phyloP scores from a whole-genome alignment of 2,329 filamentous ascomycete species.

The Myriosclerotinia scirpicola region DNA sequence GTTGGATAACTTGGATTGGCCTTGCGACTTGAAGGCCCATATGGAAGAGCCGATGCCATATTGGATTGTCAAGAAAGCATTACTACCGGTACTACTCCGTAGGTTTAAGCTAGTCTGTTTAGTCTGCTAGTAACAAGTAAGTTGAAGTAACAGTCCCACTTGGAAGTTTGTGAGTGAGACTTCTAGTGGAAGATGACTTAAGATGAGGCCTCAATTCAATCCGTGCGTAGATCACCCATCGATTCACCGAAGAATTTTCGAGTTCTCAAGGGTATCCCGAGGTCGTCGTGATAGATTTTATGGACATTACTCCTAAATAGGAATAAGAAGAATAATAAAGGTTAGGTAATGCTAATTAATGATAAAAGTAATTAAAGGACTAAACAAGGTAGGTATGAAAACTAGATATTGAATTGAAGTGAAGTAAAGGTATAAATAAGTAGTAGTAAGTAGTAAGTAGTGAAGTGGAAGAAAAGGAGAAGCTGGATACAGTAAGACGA shows the following conservation, averaged over 20 bases:
- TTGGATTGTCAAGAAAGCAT: conserved; percentile 21
- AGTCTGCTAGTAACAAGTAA: neutral
- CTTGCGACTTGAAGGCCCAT: conserved; percentile 28
- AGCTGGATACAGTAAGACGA: neutral
- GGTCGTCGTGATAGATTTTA: conserved; percentile 1
- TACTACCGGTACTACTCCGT: conserved; percentile 6
- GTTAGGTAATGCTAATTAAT: neutral
- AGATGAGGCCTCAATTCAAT: conserved; percentile 22
- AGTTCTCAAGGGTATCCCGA: neutral
- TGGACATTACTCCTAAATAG: neutral
- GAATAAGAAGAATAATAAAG: neutral
- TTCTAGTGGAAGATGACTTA: neutral
- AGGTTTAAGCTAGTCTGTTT: conserved; percentile 22
- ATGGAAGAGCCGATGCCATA: conserved; percentile 30
- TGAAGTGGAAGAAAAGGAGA: neutral
- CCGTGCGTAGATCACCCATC: conserved; percentile 19
- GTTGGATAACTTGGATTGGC: conserved; percentile 28
- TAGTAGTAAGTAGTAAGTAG: neutral
- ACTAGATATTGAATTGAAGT: neutral
- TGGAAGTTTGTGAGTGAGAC: conserved; percentile 4
- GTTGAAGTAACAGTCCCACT: conserved; percentile 17
- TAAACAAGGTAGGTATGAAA: neutral
- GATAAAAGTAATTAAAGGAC: neutral
- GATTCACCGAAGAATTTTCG: neutral
- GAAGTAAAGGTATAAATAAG: neutral